Evolutionary conservation across 495 filamentous ascomycete genomes (phyloP).

Genomic region (Penicillium lividum): DNA sequence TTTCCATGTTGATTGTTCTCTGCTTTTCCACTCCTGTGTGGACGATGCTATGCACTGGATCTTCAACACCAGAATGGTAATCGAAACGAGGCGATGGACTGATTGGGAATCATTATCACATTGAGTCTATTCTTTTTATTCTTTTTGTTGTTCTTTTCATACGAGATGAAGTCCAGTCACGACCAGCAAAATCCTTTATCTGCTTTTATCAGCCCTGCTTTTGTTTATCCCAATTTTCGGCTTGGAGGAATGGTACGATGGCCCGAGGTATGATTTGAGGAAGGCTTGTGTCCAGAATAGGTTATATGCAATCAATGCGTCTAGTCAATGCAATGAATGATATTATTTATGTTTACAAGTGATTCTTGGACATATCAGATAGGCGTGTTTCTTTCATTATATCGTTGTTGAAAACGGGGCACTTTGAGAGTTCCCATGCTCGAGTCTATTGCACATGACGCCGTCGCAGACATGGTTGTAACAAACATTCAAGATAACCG

Average conservation of each 20-base stretch:
- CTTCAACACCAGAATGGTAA: background rate
- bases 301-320: background rate
- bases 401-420: conserved; percentile 50
- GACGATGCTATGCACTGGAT: background rate
- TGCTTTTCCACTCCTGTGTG: background rate
- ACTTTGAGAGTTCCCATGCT: conserved; percentile 12
- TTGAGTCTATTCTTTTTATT: conserved; percentile 3
- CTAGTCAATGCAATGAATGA: conserved; percentile 4
- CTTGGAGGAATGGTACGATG: conserved; percentile 3
- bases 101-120: background rate
- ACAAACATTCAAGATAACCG: background rate
- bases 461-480: background rate
- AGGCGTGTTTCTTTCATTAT: conserved; percentile 16
- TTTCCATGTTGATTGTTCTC: background rate
- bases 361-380: background rate
- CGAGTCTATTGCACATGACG: conserved; percentile 1
- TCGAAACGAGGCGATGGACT: background rate
- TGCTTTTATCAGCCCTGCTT: background rate
- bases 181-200: conserved; percentile 5
- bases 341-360: background rate
- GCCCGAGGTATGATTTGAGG: background rate
- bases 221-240: background rate
- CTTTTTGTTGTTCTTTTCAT: conserved; percentile 5
- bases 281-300: background rate
- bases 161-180: conserved; percentile 11